Conservation (phyloP, 495 filamentous ascomycete genomes). For the Podospora bellae-mahoneyi region DNA sequence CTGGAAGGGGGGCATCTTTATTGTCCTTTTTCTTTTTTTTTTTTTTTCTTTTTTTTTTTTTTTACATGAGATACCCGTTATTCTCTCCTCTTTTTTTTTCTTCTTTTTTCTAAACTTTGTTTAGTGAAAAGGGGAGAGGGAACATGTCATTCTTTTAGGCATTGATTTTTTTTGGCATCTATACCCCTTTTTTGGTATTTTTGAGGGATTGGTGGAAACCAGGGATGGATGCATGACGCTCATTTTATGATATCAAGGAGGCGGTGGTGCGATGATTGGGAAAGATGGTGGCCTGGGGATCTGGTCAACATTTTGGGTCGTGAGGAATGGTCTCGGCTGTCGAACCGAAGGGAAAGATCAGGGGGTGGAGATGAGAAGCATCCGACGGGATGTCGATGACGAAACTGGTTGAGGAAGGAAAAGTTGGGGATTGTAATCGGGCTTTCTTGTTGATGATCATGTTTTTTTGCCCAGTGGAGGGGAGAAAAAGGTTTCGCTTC, state of each 20-base stretch:
- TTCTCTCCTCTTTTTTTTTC: background rate
- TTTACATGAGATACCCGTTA: background rate
- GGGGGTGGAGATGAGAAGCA: background rate
- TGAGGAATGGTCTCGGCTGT: background rate
- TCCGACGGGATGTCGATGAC: background rate
- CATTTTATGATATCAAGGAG: background rate
- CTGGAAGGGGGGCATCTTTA: background rate
- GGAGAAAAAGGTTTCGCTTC: background rate
- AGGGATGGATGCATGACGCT: slow-evolving; percentile 1
- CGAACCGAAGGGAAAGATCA: background rate
- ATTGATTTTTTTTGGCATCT: background rate
- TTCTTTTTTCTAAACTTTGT: background rate
- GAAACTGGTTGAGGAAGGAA: background rate
- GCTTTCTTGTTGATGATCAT: background rate
- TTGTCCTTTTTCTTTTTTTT: background rate
- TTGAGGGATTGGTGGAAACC: background rate
- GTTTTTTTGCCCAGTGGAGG: background rate
- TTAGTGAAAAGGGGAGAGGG: background rate
- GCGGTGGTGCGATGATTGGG: background rate
- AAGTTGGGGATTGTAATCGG: background rate
- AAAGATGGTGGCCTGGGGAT: background rate
- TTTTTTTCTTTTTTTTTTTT: background rate
- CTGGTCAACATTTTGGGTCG: background rate
- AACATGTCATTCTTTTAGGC: slow-evolving; percentile 1
- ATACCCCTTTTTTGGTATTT: background rate